A percentile compares a stretch with the other conserved stretches of the same genome.
Conservation (phyloP, 2,329 filamentous ascomycete genomes). For the Juglanconis juglandina region DNA sequence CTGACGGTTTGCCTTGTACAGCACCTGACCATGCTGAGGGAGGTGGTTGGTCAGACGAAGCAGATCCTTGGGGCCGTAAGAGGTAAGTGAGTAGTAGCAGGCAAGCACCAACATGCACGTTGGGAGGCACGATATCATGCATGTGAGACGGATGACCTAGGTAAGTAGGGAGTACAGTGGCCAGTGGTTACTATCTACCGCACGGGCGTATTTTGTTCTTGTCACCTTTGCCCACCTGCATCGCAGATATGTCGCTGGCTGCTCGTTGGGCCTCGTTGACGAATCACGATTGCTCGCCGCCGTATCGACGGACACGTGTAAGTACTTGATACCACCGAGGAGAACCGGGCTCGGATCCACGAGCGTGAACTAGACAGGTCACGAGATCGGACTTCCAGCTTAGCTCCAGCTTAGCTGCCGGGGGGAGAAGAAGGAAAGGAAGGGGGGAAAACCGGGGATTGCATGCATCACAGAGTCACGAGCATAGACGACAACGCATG, state of each 20-base stretch:
- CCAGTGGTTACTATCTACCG: background rate
- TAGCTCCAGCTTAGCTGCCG: background rate
- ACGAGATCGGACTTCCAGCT: too few species aligned
- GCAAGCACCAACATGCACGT: background rate
- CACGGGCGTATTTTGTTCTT: background rate
- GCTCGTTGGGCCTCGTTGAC: too few species aligned
- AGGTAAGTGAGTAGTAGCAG: background rate
- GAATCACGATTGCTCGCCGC: too few species aligned
- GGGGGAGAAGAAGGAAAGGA: background rate
- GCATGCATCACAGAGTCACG: background rate
- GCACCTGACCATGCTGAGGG: background rate
- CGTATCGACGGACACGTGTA: too few species aligned
- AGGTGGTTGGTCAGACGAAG: background rate
- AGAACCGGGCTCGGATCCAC: too few species aligned
- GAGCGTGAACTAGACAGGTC: too few species aligned
- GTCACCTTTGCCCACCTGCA: background rate
- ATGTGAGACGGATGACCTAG: background rate
- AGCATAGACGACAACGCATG: background rate
- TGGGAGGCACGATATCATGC: background rate
- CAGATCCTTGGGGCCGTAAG: slow-evolving; percentile 12
- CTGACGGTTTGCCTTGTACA: slow-evolving; percentile 8
- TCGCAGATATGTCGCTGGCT: background rate
- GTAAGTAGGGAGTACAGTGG: background rate
- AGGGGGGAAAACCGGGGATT: too few species aligned
- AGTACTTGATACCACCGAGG: too few species aligned